phyloP scores from a whole-genome alignment of 2,329 filamentous ascomycete genomes.

The Penicillium italicum region DNA sequence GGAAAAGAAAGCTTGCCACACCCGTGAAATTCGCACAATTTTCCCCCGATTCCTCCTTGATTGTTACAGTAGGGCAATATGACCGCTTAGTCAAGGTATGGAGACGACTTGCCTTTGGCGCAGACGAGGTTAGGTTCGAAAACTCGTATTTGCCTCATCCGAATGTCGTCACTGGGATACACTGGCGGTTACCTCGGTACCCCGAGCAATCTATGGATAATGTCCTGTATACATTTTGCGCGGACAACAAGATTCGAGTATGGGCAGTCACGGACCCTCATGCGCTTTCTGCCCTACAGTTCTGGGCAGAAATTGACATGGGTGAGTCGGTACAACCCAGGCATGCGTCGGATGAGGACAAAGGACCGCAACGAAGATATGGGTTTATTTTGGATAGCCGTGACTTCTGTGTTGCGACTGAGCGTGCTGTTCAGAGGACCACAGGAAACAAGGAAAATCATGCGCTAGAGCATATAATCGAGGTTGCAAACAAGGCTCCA shows the following conservation, averaged over 20 bases:
- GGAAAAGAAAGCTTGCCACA: conserved; percentile 71
- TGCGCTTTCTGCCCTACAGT: conserved; percentile 66
- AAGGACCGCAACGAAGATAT: conserved; percentile 53
- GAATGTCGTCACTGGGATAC: conserved; percentile 70
- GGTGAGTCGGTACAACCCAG: conserved; percentile 63
- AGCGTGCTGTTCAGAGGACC: conserved; percentile 66
- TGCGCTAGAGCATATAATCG: conserved; percentile 77
- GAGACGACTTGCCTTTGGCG: conserved; percentile 79
- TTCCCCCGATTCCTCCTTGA: conserved; percentile 81
- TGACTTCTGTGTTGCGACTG: conserved; percentile 73
- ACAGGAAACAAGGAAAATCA: conserved; percentile 61
- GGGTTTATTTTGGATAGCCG: conserved; percentile 79
- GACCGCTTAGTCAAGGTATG: conserved; percentile 90
- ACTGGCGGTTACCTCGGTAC: conserved; percentile 79
- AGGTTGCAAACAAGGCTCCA: conserved; percentile 77
- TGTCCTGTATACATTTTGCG: conserved; percentile 83
- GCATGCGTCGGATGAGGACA: conserved; percentile 38
- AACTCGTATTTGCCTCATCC: conserved; percentile 88
- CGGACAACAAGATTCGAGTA: conserved; percentile 73
- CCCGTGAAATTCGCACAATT: conserved; percentile 70
- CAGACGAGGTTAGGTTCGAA: conserved; percentile 81
- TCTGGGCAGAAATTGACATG: conserved; percentile 80
- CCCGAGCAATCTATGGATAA: conserved; percentile 77
- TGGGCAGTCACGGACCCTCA: conserved; percentile 77
- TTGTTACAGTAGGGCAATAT: conserved; percentile 73